Conservation (phyloP, 805 yeast genomes). For the Candida silvatica region DNA sequence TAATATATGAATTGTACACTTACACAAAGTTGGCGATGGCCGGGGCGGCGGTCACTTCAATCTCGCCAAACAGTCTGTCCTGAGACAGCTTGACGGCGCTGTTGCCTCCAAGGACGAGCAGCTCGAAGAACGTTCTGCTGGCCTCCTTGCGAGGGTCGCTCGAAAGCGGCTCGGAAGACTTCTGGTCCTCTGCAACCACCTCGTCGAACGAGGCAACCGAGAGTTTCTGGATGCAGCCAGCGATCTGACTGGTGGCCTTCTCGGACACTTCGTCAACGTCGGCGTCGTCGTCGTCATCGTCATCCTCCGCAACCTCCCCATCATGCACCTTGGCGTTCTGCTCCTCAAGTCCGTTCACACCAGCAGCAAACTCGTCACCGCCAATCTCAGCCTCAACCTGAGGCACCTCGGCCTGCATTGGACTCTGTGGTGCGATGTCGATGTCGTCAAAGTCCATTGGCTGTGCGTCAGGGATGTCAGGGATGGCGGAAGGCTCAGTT, state of each 20-base stretch:
- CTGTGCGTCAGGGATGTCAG: constrained; percentile 1
- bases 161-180: constrained; percentile 26
- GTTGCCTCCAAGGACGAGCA: constrained; percentile 71
- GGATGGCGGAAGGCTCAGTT: neutral
- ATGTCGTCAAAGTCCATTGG: constrained; percentile 1
- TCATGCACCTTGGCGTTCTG: constrained; percentile 12
- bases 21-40: neutral
- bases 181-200: constrained; percentile 31
- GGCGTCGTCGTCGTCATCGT: constrained; percentile 12
- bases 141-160: constrained; percentile 45
- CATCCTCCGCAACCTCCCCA: constrained; percentile 14
- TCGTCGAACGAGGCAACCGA: constrained; percentile 26
- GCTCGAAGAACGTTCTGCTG: constrained; percentile 69
- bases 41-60: constrained; percentile 29
- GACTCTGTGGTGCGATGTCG: constrained; percentile 3
- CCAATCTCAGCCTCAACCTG: neutral
- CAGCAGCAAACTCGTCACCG: constrained; percentile 1
- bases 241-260: constrained; percentile 46
- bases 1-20: neutral
- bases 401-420: neutral
- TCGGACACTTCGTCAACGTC: constrained; percentile 20
- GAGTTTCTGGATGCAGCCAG: constrained; percentile 30
- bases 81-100: constrained; percentile 63
- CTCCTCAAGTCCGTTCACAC: constrained; percentile 1
- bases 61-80: constrained; percentile 49